Percentiles rank a stretch among this genome's conserved stretches.
Evolutionary conservation across 495 filamentous ascomycete genomes (phyloP).

Genomic region (Penicillium roqueforti): DNA sequence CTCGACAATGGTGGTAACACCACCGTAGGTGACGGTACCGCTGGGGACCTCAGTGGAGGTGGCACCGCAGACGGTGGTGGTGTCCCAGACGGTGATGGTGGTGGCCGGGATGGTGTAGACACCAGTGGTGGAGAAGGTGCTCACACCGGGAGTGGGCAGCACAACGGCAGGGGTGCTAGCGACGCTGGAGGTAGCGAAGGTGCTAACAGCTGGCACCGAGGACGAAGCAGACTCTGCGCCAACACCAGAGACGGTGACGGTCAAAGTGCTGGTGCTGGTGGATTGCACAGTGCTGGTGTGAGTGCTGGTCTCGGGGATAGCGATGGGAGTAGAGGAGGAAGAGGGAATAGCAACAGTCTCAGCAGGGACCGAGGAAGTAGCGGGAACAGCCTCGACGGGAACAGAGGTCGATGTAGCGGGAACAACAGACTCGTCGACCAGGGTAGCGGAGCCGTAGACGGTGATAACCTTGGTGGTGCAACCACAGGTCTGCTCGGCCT

Average conservation of each 20-base stretch:
- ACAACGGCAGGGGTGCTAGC: constrained; percentile 10
- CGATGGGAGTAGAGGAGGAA: constrained; percentile 3
- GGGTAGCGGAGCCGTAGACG: constrained; percentile 54
- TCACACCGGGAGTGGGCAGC: constrained; percentile 63
- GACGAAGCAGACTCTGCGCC: too few species aligned
- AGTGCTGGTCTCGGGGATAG: constrained; percentile 22
- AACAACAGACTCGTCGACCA: constrained; percentile 21
- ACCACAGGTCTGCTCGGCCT: constrained; percentile 47
- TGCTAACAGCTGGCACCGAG: too few species aligned
- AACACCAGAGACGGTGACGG: constrained; percentile 30
- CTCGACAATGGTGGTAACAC: constrained; percentile 70
- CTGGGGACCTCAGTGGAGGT: constrained; percentile 57
- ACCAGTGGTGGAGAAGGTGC: constrained; percentile 67
- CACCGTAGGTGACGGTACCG: constrained; percentile 69
- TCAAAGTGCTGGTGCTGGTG: constrained; percentile 41
- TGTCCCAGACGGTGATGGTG: constrained; percentile 66
- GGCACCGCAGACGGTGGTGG: constrained; percentile 64
- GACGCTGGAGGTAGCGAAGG: constrained; percentile 30
- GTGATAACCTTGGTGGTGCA: constrained; percentile 69
- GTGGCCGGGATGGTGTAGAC: constrained; percentile 77
- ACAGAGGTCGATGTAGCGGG: too few species aligned
- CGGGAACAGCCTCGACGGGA: too few species aligned
- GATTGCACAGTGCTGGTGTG: constrained; percentile 32
- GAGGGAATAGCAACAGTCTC: constrained; percentile 3
- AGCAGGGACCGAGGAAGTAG: too few species aligned